Evolutionary conservation across 768 basidiomycete genomes (phyloP).

Genomic region (Chalciporus chontae): DNA sequence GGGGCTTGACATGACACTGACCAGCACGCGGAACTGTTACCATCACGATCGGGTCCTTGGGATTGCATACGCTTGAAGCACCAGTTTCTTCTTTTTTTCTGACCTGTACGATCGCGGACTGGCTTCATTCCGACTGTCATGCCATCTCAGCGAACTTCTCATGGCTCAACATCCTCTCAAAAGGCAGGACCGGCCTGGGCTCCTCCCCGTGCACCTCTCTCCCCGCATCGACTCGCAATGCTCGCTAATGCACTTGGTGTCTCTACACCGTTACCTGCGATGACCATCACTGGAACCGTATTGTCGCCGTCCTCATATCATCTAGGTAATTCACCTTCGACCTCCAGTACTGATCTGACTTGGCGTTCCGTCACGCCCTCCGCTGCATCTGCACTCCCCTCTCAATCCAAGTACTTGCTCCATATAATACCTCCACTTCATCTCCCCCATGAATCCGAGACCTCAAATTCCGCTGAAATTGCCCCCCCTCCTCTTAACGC

Average conservation of each 20-base stretch:
- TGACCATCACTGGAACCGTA: slow-evolving; percentile 21
- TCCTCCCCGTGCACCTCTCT: slow-evolving; percentile 66
- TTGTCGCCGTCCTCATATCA: slow-evolving; percentile 9
- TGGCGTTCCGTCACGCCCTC: slow-evolving; percentile 53
- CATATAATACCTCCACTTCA: slow-evolving; percentile 79
- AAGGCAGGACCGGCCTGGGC: slow-evolving; percentile 39
- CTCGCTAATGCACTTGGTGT: slow-evolving; percentile 86
- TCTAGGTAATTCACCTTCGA: slow-evolving; percentile 16
- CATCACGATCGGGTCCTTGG: slow-evolving; percentile 2
- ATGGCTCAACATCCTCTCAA: slow-evolving; percentile 8
- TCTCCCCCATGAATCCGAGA: slow-evolving; percentile 61
- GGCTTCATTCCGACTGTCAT: slow-evolving; percentile 3
- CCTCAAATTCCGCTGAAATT: slow-evolving; percentile 40
- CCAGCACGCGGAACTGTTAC: slow-evolving; percentile 1
- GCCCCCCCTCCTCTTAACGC: slow-evolving; percentile 53
- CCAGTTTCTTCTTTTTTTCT: slow-evolving; percentile 6
- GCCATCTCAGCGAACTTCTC: slow-evolving; percentile 15
- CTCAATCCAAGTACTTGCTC: slow-evolving; percentile 67
- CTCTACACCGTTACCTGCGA: slow-evolving; percentile 64
- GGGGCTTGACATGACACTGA: background rate
- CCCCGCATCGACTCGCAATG: slow-evolving; percentile 76
- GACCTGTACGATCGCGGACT: background rate
- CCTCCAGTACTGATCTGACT: slow-evolving; percentile 30
- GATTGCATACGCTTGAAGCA: slow-evolving; percentile 4
- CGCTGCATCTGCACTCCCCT: slow-evolving; percentile 30